Evolutionary conservation across 306 rosid species (phyloP).

Genomic region (Quercus berberidifolia): DNA sequence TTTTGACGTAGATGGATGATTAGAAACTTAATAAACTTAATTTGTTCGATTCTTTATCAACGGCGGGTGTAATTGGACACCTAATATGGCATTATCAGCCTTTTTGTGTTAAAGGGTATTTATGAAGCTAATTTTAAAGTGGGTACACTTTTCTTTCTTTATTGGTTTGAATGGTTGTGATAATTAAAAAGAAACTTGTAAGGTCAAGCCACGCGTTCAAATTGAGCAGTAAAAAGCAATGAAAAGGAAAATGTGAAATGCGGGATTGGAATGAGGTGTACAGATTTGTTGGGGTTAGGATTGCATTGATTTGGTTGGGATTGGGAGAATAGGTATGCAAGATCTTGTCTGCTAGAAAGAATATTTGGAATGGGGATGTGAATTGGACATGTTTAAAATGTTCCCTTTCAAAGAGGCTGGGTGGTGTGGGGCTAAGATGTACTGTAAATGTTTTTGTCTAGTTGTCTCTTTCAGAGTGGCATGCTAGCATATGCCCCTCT

Average conservation of each 20-base stretch:
- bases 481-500: slow-evolving; percentile 3
- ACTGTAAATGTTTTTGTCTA: slow-evolving; percentile 32
- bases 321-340: slow-evolving; percentile 51
- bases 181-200: too few species aligned
- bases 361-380: slow-evolving; percentile 36
- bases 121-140: neutral
- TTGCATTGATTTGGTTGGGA: slow-evolving; percentile 39
- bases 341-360: slow-evolving; percentile 74
- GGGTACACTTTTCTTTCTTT: neutral
- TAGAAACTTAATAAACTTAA: too few species aligned
- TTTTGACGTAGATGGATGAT: accelerated
- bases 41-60: too few species aligned
- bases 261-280: neutral
- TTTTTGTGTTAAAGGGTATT: neutral
- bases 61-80: too few species aligned
- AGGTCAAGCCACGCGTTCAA: neutral
- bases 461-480: slow-evolving; percentile 30
- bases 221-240: neutral
- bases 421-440: slow-evolving; percentile 31
- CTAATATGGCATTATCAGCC: too few species aligned
- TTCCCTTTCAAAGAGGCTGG: slow-evolving; percentile 19
- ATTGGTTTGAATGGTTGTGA: too few species aligned
- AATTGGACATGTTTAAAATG: slow-evolving; percentile 40
- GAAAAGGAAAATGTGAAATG: neutral
- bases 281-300: neutral